phyloP scores from a whole-genome alignment of 2,329 filamentous ascomycete genomes.

The Parascedosporium putredinis region DNA sequence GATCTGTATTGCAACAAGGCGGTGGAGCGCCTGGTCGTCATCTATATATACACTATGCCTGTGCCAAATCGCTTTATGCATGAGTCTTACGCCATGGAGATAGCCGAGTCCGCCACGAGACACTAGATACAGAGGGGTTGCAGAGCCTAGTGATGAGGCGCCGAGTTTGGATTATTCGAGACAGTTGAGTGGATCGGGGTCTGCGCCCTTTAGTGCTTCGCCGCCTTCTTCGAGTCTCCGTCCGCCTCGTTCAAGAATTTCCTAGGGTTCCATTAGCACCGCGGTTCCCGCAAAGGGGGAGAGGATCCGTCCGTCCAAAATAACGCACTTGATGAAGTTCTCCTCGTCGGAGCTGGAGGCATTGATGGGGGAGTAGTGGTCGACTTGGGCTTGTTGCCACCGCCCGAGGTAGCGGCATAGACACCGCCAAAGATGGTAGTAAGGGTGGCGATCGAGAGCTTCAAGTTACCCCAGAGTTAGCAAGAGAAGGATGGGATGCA shows the following conservation, averaged over 20 bases:
- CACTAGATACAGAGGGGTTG: neutral
- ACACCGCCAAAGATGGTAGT: conserved; percentile 37
- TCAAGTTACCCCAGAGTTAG: neutral
- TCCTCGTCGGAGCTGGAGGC: conserved; percentile 51
- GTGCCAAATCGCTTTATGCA: neutral
- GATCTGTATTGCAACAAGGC: conserved; percentile 7
- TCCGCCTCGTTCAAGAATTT: conserved; percentile 9
- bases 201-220: conserved; percentile 8
- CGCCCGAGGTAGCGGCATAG: conserved; percentile 32
- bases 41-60: conserved; percentile 8
- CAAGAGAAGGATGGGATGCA: conserved; percentile 11
- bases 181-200: neutral
- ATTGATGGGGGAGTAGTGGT: conserved; percentile 44
- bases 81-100: neutral
- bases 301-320: neutral
- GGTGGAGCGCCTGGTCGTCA: neutral
- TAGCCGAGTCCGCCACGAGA: neutral
- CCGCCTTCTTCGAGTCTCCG: conserved; percentile 4
- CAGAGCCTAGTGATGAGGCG: neutral
- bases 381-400: conserved; percentile 30
- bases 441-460: conserved; percentile 48
- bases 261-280: conserved; percentile 4
- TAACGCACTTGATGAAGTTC: conserved; percentile 54
- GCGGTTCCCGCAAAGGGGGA: neutral
- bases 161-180: neutral